Conservation (phyloP, 176 grass and related monocot genomes). For the Guadua angustifolia region DNA sequence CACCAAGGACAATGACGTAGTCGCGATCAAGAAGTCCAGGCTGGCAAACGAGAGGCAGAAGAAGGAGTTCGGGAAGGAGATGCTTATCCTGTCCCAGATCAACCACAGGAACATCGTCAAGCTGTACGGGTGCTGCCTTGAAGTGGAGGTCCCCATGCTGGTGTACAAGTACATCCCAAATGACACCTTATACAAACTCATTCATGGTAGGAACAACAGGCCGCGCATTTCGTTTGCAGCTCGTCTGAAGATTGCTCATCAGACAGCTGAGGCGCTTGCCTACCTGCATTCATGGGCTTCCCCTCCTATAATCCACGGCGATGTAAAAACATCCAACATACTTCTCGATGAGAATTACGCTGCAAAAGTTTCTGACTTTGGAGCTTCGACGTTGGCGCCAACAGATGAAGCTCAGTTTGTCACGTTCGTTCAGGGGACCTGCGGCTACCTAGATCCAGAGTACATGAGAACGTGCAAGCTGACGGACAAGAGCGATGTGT, state of each 20-base stretch:
- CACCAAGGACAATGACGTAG: slow-evolving; percentile 40
- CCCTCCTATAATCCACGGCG: slow-evolving; percentile 66
- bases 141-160: slow-evolving; percentile 71
- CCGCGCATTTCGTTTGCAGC: slow-evolving; percentile 31
- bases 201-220: neutral
- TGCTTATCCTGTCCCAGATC: slow-evolving; percentile 77
- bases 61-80: slow-evolving; percentile 83
- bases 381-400: slow-evolving; percentile 56
- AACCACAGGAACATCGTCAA: slow-evolving; percentile 69
- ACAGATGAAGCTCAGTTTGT: slow-evolving; percentile 54
- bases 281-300: slow-evolving; percentile 72
- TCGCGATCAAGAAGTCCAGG: slow-evolving; percentile 61
- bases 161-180: slow-evolving; percentile 65
- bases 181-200: slow-evolving; percentile 52
- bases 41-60: slow-evolving; percentile 62
- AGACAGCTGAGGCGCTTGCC: slow-evolving; percentile 63
- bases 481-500: slow-evolving; percentile 76
- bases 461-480: slow-evolving; percentile 62
- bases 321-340: slow-evolving; percentile 72
- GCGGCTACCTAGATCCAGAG: slow-evolving; percentile 70
- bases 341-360: slow-evolving; percentile 55
- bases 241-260: slow-evolving; percentile 54
- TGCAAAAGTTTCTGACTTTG: slow-evolving; percentile 65
- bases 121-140: slow-evolving; percentile 67
- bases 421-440: slow-evolving; percentile 69